phyloP scores from a whole-genome alignment of 306 rosid genomes.

The Inga laurina region DNA sequence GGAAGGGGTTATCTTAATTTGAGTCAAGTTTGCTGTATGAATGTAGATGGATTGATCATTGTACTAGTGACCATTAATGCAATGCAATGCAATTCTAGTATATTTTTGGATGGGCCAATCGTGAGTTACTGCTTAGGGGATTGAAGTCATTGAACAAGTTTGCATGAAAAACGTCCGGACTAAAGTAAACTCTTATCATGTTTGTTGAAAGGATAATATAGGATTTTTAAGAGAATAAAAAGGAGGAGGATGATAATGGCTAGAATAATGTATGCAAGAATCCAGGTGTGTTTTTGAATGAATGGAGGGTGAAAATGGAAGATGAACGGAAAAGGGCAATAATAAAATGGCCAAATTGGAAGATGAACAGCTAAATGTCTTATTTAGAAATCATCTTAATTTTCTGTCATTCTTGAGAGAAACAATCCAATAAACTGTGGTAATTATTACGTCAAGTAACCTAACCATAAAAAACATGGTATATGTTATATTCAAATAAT shows the following conservation, averaged over 20 bases:
- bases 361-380: neutral
- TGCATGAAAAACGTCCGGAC: neutral
- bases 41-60: conserved; percentile 21
- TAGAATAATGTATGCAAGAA: no score
- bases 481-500: no score
- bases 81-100: neutral
- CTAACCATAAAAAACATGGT: no score
- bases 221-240: neutral
- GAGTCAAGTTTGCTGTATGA: neutral
- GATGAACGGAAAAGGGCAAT: neutral
- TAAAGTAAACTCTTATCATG: neutral
- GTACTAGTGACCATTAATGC: neutral
- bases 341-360: neutral
- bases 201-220: neutral
- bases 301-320: neutral
- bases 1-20: conserved; percentile 9
- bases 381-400: no score
- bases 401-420: no score
- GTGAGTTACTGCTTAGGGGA: neutral
- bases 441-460: no score
- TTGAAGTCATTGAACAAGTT: neutral
- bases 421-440: no score
- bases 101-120: neutral
- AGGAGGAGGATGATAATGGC: neutral
- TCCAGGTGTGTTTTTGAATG: neutral